phyloP scores from a whole-genome alignment of 257 asterid genomes.

The Solanum bulbocastanum region DNA sequence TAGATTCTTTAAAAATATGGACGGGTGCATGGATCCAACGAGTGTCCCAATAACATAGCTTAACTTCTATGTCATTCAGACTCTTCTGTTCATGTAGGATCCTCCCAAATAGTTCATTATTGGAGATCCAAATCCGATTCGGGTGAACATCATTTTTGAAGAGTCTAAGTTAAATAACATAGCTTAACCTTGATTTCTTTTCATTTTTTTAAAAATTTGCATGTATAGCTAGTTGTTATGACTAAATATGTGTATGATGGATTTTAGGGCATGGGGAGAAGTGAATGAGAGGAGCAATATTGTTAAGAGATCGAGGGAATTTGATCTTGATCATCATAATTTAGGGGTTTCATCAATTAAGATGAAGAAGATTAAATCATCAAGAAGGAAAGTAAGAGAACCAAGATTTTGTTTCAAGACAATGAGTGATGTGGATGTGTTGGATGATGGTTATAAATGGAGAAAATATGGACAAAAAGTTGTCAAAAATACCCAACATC shows the following conservation, averaged over 20 bases:
- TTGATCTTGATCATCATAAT: constrained; percentile 16
- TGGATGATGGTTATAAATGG: constrained; percentile 98
- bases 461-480: constrained; percentile 96
- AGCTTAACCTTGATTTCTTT: background rate
- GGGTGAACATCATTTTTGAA: background rate
- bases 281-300: constrained; percentile 35
- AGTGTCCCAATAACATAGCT: background rate
- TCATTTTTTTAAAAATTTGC: background rate
- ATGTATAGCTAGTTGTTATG: background rate
- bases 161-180: background rate
- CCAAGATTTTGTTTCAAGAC: constrained; percentile 97
- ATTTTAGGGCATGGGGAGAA: constrained; percentile 62
- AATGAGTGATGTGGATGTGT: constrained; percentile 82
- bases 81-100: background rate
- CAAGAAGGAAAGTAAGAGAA: constrained; percentile 81
- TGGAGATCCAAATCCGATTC: background rate
- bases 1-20: background rate
- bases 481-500: constrained; percentile 93
- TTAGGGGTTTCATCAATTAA: constrained; percentile 49
- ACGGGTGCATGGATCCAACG: background rate
- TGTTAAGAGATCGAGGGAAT: constrained; percentile 34
- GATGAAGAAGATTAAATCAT: constrained; percentile 64
- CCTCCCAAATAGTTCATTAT: too few relatives aligned
- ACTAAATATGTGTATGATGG: background rate
- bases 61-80: background rate